These are phyloP conservation scores for Diplodia intermedia DNA, from an alignment of 2,329 filamentous ascomycete species.

Conservation along the genomic window DNA sequence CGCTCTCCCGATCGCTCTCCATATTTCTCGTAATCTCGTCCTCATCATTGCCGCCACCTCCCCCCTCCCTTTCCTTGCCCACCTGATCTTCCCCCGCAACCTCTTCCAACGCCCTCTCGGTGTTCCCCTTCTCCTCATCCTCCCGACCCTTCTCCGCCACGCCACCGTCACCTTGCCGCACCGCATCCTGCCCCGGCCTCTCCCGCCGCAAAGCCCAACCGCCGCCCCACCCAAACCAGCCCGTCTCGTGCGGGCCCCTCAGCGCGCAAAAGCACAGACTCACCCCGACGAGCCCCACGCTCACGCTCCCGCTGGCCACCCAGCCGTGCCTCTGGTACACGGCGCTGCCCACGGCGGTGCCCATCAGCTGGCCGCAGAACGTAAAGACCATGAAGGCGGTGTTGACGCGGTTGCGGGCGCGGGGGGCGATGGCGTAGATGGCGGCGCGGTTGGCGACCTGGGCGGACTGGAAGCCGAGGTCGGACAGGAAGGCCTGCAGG, in stretches of 20 bases:
- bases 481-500: constrained; percentile 72
- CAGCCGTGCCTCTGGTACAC: constrained; percentile 19
- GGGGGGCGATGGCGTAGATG: constrained; percentile 71
- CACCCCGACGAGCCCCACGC: constrained; percentile 60
- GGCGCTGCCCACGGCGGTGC: constrained; percentile 61
- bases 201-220: constrained; percentile 60
- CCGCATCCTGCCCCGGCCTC: constrained; percentile 45
- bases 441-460: constrained; percentile 76
- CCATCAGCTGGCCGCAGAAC: constrained; percentile 77
- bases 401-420: constrained; percentile 76
- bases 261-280: constrained; percentile 56
- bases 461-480: constrained; percentile 74
- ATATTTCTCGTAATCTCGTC: constrained; percentile 26
- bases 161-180: constrained; percentile 28
- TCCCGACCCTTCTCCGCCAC: constrained; percentile 18
- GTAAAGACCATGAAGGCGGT: constrained; percentile 81
- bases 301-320: constrained; percentile 58
- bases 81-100: constrained; percentile 37
- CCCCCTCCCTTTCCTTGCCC: background rate
- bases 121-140: constrained; percentile 33
- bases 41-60: background rate
- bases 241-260: constrained; percentile 63
- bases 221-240: constrained; percentile 68
- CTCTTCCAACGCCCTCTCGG: constrained; percentile 39
- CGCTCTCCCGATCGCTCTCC: constrained; percentile 25